Conservation (phyloP, 73 alveolate species). For the Urostyla sp. region DNA sequence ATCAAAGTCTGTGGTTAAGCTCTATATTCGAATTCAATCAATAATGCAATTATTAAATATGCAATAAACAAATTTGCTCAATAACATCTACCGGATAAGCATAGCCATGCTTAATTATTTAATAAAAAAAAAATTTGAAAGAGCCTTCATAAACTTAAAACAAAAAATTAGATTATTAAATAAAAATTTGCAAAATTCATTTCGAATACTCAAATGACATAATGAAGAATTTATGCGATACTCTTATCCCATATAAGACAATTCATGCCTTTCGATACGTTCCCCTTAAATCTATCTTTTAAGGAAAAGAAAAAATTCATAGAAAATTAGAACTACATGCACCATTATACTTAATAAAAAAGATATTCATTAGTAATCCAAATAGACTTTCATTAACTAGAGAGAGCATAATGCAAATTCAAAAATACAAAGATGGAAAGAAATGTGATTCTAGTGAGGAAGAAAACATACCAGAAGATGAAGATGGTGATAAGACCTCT, state of each 20-base stretch:
- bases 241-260: slow-evolving; percentile 12
- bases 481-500: too few relatives aligned
- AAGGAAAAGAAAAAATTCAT: slow-evolving; percentile 20
- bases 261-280: slow-evolving; percentile 39
- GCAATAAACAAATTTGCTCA: too few relatives aligned
- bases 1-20: too few relatives aligned
- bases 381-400: not conserved
- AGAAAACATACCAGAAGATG: not conserved
- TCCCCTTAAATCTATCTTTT: slow-evolving; percentile 8
- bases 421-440: not conserved
- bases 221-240: slow-evolving; percentile 20
- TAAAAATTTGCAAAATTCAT: not conserved
- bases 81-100: too few relatives aligned
- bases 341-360: slow-evolving; percentile 22
- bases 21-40: too few relatives aligned
- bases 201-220: slow-evolving; percentile 33
- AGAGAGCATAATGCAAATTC: not conserved
- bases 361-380: not conserved
- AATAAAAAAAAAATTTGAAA: too few relatives aligned
- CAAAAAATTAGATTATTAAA: not conserved
- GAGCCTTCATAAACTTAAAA: too few relatives aligned
- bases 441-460: not conserved
- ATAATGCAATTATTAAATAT: too few relatives aligned
- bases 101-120: too few relatives aligned
- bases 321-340: slow-evolving; percentile 26